phyloP scores from a whole-genome alignment of 2,329 filamentous ascomycete genomes.

The Colletotrichum orbiculare region DNA sequence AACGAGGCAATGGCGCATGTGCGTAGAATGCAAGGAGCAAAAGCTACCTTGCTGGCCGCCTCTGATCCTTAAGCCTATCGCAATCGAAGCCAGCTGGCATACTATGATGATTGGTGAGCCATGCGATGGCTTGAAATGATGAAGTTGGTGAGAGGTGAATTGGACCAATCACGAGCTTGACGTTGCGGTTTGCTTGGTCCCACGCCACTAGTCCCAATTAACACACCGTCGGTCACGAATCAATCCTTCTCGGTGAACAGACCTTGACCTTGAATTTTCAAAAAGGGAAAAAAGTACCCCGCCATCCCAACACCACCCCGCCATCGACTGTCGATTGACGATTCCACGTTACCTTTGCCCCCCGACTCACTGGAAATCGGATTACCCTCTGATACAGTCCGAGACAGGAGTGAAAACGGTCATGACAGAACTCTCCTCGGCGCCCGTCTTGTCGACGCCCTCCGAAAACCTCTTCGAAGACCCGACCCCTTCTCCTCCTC shows the following conservation, averaged over 20 bases:
- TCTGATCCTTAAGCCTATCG: too few relatives aligned
- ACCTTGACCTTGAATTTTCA: conserved; percentile 1
- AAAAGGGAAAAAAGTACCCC: background rate
- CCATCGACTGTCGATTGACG: background rate
- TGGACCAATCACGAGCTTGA: too few relatives aligned
- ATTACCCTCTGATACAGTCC: too few relatives aligned
- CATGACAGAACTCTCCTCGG: conserved; percentile 55
- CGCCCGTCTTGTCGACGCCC: conserved; percentile 73
- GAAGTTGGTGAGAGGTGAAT: too few relatives aligned
- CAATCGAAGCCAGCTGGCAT: too few relatives aligned
- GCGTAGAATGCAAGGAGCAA: too few relatives aligned
- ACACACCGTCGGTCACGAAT: background rate
- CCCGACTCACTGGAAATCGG: too few relatives aligned
- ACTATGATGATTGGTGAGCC: too few relatives aligned
- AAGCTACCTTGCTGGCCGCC: too few relatives aligned
- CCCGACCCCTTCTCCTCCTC: conserved; percentile 49
- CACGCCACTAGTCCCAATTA: background rate
- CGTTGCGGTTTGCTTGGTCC: too few relatives aligned
- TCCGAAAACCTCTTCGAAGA: conserved; percentile 69
- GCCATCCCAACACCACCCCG: conserved; percentile 1
- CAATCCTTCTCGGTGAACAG: background rate
- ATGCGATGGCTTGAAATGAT: too few relatives aligned
- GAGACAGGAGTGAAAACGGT: background rate
- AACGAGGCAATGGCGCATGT: too few relatives aligned
- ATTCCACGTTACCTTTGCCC: background rate